phyloP scores from a whole-genome alignment of 495 filamentous ascomycete species.

The Haplographium delicatum region DNA sequence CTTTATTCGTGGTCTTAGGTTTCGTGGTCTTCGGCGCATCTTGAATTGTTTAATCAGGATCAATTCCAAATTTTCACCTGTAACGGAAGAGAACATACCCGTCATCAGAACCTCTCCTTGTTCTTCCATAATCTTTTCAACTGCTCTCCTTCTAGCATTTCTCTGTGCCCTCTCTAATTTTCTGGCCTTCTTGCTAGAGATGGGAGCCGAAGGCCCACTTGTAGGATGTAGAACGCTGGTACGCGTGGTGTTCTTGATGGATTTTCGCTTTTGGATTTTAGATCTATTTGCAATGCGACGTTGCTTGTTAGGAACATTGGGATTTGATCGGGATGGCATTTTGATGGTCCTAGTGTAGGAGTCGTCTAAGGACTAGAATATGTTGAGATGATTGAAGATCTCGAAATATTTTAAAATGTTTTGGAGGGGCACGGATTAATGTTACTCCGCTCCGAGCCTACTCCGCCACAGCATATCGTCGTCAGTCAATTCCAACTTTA shows the following conservation, averaged over 20 bases:
- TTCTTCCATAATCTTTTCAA: constrained; percentile 24
- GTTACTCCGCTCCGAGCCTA: neutral
- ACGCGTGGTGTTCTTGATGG: constrained; percentile 21
- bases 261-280: constrained; percentile 24
- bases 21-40: constrained; percentile 23
- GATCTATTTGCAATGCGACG: constrained; percentile 18
- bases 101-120: constrained; percentile 27
- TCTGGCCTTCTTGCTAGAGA: constrained; percentile 26
- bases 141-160: constrained; percentile 21
- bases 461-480: constrained; percentile 6
- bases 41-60: neutral
- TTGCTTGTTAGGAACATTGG: constrained; percentile 27
- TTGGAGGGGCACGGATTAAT: neutral
- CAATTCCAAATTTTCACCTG: neutral
- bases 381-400: neutral
- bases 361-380: no score
- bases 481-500: no score
- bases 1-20: constrained; percentile 10
- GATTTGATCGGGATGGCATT: constrained; percentile 27
- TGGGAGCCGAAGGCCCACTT: constrained; percentile 22
- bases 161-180: constrained; percentile 25
- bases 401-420: neutral
- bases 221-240: constrained; percentile 24
- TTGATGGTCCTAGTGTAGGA: no score
- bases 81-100: constrained; percentile 4